phyloP scores from a whole-genome alignment of 2,329 filamentous ascomycete genomes.

The Apiospora aurea region DNA sequence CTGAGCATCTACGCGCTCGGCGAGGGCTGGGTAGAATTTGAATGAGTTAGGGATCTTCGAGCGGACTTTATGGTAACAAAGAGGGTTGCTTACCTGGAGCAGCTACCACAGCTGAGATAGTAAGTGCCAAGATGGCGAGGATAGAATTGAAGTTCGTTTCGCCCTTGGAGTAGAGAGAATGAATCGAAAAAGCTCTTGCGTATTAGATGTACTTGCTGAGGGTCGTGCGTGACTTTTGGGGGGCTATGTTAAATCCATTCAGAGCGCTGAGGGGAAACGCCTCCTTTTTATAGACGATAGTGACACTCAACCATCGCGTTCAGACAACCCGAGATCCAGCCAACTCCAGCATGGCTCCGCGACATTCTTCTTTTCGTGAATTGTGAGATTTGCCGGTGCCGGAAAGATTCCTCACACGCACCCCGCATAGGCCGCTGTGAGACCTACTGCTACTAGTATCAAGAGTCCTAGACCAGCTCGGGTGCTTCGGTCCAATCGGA shows the following conservation, averaged over 20 bases:
- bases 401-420: not conserved
- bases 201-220: too few relatives aligned
- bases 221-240: too few relatives aligned
- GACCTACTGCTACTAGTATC: not conserved
- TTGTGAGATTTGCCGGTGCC: not conserved
- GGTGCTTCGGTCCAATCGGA: not conserved
- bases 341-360: not conserved
- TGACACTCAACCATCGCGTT: not conserved
- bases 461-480: not conserved
- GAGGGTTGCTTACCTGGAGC: slow-evolving; percentile 6
- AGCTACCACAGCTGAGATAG: slow-evolving; percentile 13
- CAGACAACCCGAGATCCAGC: not conserved
- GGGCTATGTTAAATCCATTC: too few relatives aligned
- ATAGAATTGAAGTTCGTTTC: slow-evolving; percentile 19
- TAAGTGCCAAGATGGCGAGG: slow-evolving; percentile 4
- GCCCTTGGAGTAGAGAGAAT: not conserved
- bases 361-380: not conserved
- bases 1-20: slow-evolving; percentile 9
- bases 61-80: not conserved
- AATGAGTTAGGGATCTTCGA: not conserved
- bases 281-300: not conserved
- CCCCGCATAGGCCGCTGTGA: not conserved
- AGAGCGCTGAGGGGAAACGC: not conserved
- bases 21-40: not conserved
- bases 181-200: too few relatives aligned